phyloP scores from a whole-genome alignment of 805 yeast genomes.

The Pichia californica region DNA sequence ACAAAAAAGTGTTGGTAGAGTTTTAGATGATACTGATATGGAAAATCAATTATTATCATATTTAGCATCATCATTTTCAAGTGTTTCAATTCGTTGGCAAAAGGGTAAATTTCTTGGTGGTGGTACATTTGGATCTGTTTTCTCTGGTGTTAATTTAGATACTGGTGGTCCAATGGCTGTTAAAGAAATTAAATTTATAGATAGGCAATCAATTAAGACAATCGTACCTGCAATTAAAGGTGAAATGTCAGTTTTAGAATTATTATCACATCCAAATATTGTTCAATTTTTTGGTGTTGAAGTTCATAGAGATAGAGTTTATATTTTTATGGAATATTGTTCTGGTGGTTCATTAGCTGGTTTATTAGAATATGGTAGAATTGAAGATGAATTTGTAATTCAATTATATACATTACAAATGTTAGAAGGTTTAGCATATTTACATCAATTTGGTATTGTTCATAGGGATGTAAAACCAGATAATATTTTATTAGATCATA shows the following conservation, averaged over 20 bases:
- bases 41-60: slow-evolving; percentile 83
- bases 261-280: slow-evolving; percentile 91
- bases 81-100: slow-evolving; percentile 94
- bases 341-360: slow-evolving; percentile 91
- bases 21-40: slow-evolving; percentile 77
- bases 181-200: slow-evolving; percentile 88
- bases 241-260: slow-evolving; percentile 94
- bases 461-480: slow-evolving; percentile 97
- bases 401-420: slow-evolving; percentile 87
- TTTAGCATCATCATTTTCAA: slow-evolving; percentile 82
- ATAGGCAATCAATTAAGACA: slow-evolving; percentile 74
- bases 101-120: slow-evolving; percentile 91
- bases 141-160: slow-evolving; percentile 84
- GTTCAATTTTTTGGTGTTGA: slow-evolving; percentile 97
- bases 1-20: slow-evolving; percentile 70
- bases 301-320: slow-evolving; percentile 91
- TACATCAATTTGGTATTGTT: slow-evolving; percentile 92
- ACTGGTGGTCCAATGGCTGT: slow-evolving; percentile 97
- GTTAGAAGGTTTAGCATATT: slow-evolving; percentile 91
- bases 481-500: slow-evolving; percentile 80
- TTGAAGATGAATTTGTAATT: slow-evolving; percentile 89
- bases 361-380: slow-evolving; percentile 81
- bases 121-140: slow-evolving; percentile 93
- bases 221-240: slow-evolving; percentile 87
- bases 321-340: slow-evolving; percentile 95